Conservation (phyloP, 1,284 basidiomycete species). For the Microbotryomycetes sp. region DNA sequence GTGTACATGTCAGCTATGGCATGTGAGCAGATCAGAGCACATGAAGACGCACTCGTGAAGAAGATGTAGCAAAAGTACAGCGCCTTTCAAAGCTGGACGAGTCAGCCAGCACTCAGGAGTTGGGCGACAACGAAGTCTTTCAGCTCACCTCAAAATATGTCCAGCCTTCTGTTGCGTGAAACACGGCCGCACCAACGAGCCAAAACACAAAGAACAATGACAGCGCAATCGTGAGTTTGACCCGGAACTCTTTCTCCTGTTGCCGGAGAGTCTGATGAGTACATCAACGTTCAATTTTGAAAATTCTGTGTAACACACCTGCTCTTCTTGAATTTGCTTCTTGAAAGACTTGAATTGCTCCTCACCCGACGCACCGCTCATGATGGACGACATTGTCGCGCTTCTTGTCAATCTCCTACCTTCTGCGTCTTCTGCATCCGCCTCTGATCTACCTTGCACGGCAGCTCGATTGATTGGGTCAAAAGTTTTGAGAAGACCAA, state of each 20-base stretch:
- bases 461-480: background rate
- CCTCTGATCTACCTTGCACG: background rate
- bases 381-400: background rate
- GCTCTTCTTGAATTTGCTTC: constrained; percentile 42
- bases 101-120: no score
- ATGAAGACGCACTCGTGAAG: background rate
- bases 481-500: background rate
- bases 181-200: constrained; percentile 56
- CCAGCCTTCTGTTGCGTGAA: constrained; percentile 52
- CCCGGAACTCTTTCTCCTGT: constrained; percentile 1
- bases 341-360: constrained; percentile 39
- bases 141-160: constrained; percentile 48
- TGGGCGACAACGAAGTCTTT: no score
- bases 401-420: background rate
- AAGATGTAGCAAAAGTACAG: constrained; percentile 62
- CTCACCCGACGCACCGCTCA: constrained; percentile 23
- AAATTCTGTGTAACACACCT: constrained; percentile 50
- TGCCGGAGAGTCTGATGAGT: no score
- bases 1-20: constrained; percentile 10
- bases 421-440: background rate
- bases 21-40: no score
- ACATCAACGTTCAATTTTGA: no score
- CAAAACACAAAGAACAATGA: constrained; percentile 55
- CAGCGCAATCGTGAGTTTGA: constrained; percentile 48
- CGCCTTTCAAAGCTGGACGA: no score